Base-by-base conservation (phyloP, 2,329 filamentous ascomycete genomes). In the Knoxdaviesia proteae region DNA sequence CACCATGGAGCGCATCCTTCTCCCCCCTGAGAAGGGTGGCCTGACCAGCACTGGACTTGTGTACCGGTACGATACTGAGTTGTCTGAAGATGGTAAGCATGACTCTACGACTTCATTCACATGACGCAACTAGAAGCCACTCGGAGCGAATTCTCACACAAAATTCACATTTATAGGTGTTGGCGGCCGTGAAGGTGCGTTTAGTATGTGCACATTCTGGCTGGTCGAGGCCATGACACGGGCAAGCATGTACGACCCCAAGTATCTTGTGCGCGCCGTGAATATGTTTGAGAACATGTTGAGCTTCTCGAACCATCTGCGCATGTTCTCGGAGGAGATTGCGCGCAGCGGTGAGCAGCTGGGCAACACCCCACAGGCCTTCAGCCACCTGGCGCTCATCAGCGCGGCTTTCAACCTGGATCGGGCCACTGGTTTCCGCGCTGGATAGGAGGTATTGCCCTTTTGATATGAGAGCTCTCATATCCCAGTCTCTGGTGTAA, bases 171-270 rank as follows among this genome's bases (percentile, higher is more conserved):
- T 5, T 32, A 10, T 32, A 80, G 77, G 79, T 32, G 77, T 86
- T 6, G 78, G 79, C 35, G 80, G 80, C 11, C 66, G 69, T 42
- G 80, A 86, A 58, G 81, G 81, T 29, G 79, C 80, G 20, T 86
- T 86, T 54, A 76, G 70, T 52, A 84, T 86, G 79, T 84, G 80
- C 53, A 86, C 80, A 0, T 86, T 86, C 55, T 86, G 81, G 81
- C 70, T 84, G 0, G 78, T 86, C 8, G 81, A 86, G 58, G 79
- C 80, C 30, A 68, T 86, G 59, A 82, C 79, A 32, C 68, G 80
- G 33, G 79, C 79, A 49, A 61, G 69, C 49, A 61, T 65, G 40
- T 78, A 80, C 54, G 74, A 81, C 48, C 62, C 63, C n/a, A 75
- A 71, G 48, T 80, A 81, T 49, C 60, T 77, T 20, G 56, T 62